These are phyloP conservation scores for Dendrocalamus sinicus DNA, from an alignment of 176 grass and related monocot species.

Conservation along the genomic window DNA sequence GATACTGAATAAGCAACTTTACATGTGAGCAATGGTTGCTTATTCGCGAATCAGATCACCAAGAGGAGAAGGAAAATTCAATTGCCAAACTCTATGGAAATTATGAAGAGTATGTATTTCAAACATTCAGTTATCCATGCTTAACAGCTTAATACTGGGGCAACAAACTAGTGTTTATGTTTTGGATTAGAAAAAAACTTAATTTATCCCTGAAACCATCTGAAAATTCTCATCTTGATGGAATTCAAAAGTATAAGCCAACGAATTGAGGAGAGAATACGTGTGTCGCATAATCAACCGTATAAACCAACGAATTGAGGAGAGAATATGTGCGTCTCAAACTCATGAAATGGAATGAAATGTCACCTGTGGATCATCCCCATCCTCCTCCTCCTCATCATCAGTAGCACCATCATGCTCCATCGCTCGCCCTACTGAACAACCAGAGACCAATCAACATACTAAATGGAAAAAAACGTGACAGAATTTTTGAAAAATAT, in stretches of 20 bases:
- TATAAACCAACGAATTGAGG: not conserved
- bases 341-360: not conserved
- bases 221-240: not conserved
- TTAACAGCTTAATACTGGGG: not conserved
- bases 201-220: not conserved
- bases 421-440: conserved; percentile 64
- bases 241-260: not conserved
- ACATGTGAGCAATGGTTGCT: not conserved
- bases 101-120: not conserved
- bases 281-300: not conserved
- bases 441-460: conserved; percentile 7
- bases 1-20: not conserved
- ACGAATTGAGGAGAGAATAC: not conserved
- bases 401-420: conserved; percentile 51
- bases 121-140: not conserved
- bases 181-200: not conserved
- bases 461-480: not conserved
- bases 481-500: not conserved
- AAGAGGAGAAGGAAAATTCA: not conserved
- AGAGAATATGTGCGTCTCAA: not conserved
- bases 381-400: conserved; percentile 56
- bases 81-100: conserved; percentile 9
- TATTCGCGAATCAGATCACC: not conserved
- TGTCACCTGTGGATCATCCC: conserved; percentile 57
- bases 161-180: not conserved